Percentiles rank a stretch among this genome's conserved stretches.
Evolutionary conservation across 192 early-diverging fungal species (phyloP).

Genomic region (Chytriomyces confervae): DNA sequence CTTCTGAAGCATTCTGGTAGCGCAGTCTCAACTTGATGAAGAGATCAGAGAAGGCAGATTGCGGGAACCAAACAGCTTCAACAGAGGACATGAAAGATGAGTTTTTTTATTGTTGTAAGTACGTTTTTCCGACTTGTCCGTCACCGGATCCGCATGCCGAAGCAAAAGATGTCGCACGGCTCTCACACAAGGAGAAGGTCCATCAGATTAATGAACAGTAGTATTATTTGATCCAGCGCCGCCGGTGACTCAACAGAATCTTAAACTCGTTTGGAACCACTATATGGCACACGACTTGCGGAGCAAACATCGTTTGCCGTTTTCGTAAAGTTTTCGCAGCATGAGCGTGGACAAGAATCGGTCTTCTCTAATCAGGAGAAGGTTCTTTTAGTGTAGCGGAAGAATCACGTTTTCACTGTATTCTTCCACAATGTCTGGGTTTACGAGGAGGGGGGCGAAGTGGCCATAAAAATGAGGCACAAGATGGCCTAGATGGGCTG

Average conservation of each 20-base stretch:
- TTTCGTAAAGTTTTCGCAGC: slow-evolving; percentile 89
- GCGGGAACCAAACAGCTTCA: no score
- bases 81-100: no score
- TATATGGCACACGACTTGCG: slow-evolving; percentile 90
- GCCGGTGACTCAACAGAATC: slow-evolving; percentile 84
- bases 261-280: slow-evolving; percentile 85
- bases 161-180: slow-evolving; percentile 95
- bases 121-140: no score
- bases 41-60: no score
- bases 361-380: slow-evolving; percentile 91
- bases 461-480: background rate
- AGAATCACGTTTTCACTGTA: slow-evolving; percentile 63
- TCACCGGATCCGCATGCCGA: slow-evolving; percentile 75
- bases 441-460: slow-evolving; percentile 75
- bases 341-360: slow-evolving; percentile 96
- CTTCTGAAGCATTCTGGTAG: no score
- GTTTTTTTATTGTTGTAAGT: no score
- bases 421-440: slow-evolving; percentile 78
- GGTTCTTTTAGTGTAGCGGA: slow-evolving; percentile 91
- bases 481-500: no score
- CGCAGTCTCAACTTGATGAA: no score
- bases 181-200: slow-evolving; percentile 85
- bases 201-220: slow-evolving; percentile 91
- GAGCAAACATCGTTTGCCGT: slow-evolving; percentile 96
- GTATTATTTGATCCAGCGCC: slow-evolving; percentile 98